phyloP scores from a whole-genome alignment of 257 asterid genomes.

The Osmanthus fragrans region DNA sequence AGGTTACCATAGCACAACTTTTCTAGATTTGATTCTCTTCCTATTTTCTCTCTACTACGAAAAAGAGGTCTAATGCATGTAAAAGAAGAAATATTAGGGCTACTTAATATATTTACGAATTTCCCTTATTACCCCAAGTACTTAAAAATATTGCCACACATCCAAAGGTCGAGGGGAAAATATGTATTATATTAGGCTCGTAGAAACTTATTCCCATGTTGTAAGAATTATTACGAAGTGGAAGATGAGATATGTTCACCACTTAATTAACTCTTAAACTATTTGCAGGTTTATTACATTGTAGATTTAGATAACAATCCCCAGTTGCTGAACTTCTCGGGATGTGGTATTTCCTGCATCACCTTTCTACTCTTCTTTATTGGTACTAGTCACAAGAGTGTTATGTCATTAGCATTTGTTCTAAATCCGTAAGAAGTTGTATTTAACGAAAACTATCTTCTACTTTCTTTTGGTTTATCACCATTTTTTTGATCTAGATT shows the following conservation, averaged over 20 bases:
- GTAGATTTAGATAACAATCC: slow-evolving; percentile 66
- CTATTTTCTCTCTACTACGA: not conserved
- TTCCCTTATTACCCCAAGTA: not conserved
- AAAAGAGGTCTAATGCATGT: not conserved
- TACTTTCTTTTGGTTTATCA: not conserved
- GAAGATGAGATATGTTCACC: slow-evolving; percentile 11
- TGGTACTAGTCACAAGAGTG: not conserved
- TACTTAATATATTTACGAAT: not conserved
- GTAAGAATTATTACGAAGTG: slow-evolving; percentile 6
- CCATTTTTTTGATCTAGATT: not conserved
- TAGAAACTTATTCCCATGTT: slow-evolving; percentile 15
- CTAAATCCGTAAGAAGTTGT: not conserved
- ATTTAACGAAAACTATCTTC: not conserved
- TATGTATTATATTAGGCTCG: not conserved
- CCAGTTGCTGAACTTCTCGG: slow-evolving; percentile 86
- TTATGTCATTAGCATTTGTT: slow-evolving; percentile 11
- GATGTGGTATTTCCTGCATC: slow-evolving; percentile 75
- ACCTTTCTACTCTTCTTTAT: slow-evolving; percentile 12
- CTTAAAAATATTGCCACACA: not conserved
- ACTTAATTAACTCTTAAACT: slow-evolving; percentile 14
- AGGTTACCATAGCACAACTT: too few species aligned
- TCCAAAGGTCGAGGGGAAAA: not conserved
- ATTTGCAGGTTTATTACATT: slow-evolving; percentile 87
- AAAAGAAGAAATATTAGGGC: not conserved
- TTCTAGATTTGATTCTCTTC: not conserved